Evolutionary conservation across 2,329 filamentous ascomycete genomes (phyloP), one percentile per base, ranked within the genome.

Genomic region (Fusarium bactridioides): DNA sequence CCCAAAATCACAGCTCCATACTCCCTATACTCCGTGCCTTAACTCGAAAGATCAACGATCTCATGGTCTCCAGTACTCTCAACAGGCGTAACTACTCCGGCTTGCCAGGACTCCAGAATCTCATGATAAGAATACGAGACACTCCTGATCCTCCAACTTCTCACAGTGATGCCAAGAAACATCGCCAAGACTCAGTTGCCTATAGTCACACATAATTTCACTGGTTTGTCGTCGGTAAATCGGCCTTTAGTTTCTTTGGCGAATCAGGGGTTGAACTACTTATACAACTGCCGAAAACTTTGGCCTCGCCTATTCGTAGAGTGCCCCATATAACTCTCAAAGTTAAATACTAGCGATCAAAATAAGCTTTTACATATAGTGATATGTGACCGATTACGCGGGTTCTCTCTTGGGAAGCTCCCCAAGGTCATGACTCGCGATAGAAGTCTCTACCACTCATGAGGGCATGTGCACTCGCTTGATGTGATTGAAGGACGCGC

Each of bases 11-110:
- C 16, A 19, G 13, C 15, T 43, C 7, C 18, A 4, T 1, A 11
- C 23, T 21, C 1, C 11, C 9, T 7, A 4, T 19, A 9, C 11
- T 19, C 16, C 5, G 10, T 4, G 12, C 16, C 4, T 19, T 16
- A 4, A 31, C 27, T 23, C 8, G 5, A n/a, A 5, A 19, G 3
- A 54, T 54, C 35, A 41, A 9, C 11, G 6, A 11, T 44, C 16
- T 5, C 4, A 8, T 4, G 1, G 18, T 23, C 35, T 13, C 27
- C 21, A 43, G 25, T 43, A 31, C 6, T 19, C 10, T 31, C 27
- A 10, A 11, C 11, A 2, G 16, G 4, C 21, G 3, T 10, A 23
- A 23, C 7, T 15, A 1, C 16, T 16, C 16, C 2, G 2, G 3
- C 37, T 4, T 19, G 9, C 11, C 18, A 27, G 7, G 13, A n/a